Base-by-base conservation (phyloP, 2,329 filamentous ascomycete species). In the Ophiostoma triangulosporum region DNA sequence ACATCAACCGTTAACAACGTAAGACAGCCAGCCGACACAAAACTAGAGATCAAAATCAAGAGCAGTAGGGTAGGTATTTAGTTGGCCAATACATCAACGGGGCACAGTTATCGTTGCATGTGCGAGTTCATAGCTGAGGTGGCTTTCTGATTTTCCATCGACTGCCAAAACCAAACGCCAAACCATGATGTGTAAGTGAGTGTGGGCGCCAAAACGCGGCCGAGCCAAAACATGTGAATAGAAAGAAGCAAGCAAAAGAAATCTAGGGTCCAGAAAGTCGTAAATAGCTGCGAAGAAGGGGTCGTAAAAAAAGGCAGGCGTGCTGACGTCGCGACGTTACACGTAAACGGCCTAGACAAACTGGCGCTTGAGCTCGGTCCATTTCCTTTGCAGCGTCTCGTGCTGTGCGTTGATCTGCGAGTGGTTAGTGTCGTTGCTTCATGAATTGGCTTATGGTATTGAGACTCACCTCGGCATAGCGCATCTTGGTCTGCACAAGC, bases 401-500 rank as follows among this genome's bases (percentile, higher is more conserved):
- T 90, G 80, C 58, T 77, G 71, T 27, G 78, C 71, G 62, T 85
- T 86, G 60, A 88, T 78, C 85, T 88, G 62, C n/a, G 24, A 20
- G 12, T 22, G 38, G 60, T 46, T 58, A 40, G 54, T 43, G 35
- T 20, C 6, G 29, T 33, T 11, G 20, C 4, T 22, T 6, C 46
- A 12, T 14, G 27, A 12, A n/a, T 22, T 3, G 24, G n/a, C 8
- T 48, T 27, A 20, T 32, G 7, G 1, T 3, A 6, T 4, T 22
- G 6, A 6, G 26, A 73, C 83, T 73, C 76, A 95, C 91, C 83
- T 96, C 88, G 53, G 93, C 93, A 72, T 90, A 89, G 63, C 81
- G 80, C 86, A 98, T 86, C 77, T 98, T 98, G 1, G 89, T 93
- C 65, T 84, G 81, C 58, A 98, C 91, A 60, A 98, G 73, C 66